Conservation (phyloP, 805 yeast genomes). For the Saturnispora mendoncae region DNA sequence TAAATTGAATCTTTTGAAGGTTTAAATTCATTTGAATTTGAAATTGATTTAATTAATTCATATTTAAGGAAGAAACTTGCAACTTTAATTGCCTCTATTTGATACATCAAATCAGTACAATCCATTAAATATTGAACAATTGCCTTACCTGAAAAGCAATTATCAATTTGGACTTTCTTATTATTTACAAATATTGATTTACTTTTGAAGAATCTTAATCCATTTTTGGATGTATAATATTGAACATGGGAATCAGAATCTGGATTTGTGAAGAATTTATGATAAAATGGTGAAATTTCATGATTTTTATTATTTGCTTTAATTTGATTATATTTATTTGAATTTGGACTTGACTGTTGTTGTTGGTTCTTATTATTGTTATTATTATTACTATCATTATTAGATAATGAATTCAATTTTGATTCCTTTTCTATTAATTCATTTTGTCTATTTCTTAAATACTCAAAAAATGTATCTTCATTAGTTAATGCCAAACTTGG, state of each 20-base stretch:
- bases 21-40: constrained; percentile 23
- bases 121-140: constrained; percentile 84
- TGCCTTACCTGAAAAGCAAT: constrained; percentile 65
- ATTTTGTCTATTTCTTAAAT: constrained; percentile 18
- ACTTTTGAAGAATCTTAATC: constrained; percentile 50
- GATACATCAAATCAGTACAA: constrained; percentile 62
- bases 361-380: no score
- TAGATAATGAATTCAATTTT: not conserved
- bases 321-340: not conserved
- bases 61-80: constrained; percentile 41
- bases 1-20: constrained; percentile 19
- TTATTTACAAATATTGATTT: constrained; percentile 19
- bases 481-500: constrained; percentile 5
- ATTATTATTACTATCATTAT: not conserved
- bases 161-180: constrained; percentile 29
- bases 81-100: constrained; percentile 44
- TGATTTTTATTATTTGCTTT: not conserved
- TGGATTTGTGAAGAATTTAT: constrained; percentile 77
- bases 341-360: not conserved
- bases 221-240: constrained; percentile 59
- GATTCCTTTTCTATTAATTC: constrained; percentile 6
- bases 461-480: constrained; percentile 18
- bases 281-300: constrained; percentile 54
- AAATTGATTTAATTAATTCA: constrained; percentile 35
- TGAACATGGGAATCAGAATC: constrained; percentile 77